These are phyloP conservation scores for Tricholoma matsutake DNA, from an alignment of 768 basidiomycete species.

Conservation along the genomic window DNA sequence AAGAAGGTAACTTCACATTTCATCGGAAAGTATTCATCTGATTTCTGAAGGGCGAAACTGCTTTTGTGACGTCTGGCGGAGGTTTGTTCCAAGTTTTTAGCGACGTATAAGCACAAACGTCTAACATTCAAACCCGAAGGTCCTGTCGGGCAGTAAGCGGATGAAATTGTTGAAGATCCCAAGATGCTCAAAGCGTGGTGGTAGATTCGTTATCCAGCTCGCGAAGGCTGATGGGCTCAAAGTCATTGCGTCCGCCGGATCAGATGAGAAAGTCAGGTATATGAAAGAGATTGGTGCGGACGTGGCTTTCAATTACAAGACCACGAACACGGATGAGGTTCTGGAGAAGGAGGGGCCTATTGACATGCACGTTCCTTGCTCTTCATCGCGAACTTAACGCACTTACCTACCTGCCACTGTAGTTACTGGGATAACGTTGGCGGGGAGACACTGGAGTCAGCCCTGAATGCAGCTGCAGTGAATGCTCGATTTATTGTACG, in stretches of 20 bases:
- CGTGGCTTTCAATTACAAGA: conserved; percentile 32
- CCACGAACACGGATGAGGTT: conserved; percentile 20
- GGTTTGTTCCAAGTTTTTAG: conserved; percentile 14
- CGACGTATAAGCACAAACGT: not conserved
- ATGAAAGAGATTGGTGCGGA: conserved; percentile 33
- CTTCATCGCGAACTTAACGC: not conserved
- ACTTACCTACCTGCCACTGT: not conserved
- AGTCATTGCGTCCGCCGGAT: conserved; percentile 40
- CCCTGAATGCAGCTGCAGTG: conserved; percentile 41
- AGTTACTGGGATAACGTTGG: conserved; percentile 62
- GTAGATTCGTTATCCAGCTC: not conserved
- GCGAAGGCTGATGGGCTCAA: conserved; percentile 39
- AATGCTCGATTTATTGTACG: conserved; percentile 52
- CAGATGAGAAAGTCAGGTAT: conserved; percentile 38
- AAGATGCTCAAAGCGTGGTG: not conserved
- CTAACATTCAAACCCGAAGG: conserved; percentile 11
- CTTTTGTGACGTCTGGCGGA: conserved; percentile 40
- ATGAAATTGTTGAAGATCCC: not conserved
- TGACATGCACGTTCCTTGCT: conserved; percentile 32
- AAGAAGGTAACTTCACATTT: conserved; percentile 28
- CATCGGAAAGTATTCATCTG: too few relatives aligned
- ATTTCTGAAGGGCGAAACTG: conserved; percentile 34
- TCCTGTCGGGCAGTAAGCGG: conserved; percentile 58
- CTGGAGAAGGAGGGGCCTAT: conserved; percentile 34
- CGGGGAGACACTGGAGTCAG: conserved; percentile 55